Percentiles rank a stretch among this genome's conserved stretches.
phyloP scores from a whole-genome alignment of 768 basidiomycete genomes.

The Grammothele lineata region DNA sequence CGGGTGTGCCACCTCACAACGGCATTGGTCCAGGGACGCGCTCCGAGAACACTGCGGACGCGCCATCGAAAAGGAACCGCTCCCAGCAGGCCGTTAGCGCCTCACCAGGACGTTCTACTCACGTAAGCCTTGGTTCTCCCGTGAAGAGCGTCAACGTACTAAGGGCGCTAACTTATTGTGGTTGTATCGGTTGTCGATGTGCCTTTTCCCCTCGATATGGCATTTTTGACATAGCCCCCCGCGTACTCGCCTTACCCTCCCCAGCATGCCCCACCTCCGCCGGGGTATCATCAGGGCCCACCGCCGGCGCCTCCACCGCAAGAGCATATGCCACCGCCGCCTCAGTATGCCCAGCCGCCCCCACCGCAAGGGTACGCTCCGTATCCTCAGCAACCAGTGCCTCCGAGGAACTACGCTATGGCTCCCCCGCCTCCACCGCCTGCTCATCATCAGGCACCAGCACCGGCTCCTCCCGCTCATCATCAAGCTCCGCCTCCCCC shows the following conservation, averaged over 20 bases:
- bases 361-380: slow-evolving; percentile 18
- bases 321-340: slow-evolving; percentile 20
- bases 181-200: slow-evolving; percentile 15
- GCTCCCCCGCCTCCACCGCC: slow-evolving; percentile 15
- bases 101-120: slow-evolving; percentile 46
- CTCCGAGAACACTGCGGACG: slow-evolving; percentile 16
- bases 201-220: slow-evolving; percentile 9
- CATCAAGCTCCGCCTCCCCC: slow-evolving; percentile 8
- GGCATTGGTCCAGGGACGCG: slow-evolving; percentile 19
- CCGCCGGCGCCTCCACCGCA: slow-evolving; percentile 33
- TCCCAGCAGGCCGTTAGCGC: slow-evolving; percentile 28
- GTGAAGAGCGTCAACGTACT: slow-evolving; percentile 15
- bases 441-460: slow-evolving; percentile 21
- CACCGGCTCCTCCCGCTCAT: background rate
- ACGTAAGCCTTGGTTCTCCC: slow-evolving; percentile 37
- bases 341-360: slow-evolving; percentile 29
- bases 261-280: slow-evolving; percentile 30
- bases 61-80: slow-evolving; percentile 16
- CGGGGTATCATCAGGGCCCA: slow-evolving; percentile 33
- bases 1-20: slow-evolving; percentile 17
- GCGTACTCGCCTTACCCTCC: slow-evolving; percentile 39
- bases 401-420: slow-evolving; percentile 17
- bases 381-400: slow-evolving; percentile 24
- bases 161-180: slow-evolving; percentile 17
- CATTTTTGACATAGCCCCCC: slow-evolving; percentile 21